These are phyloP conservation scores for Saturnispora saitoi DNA, from an alignment of 805 yeast species.

Conservation along the genomic window DNA sequence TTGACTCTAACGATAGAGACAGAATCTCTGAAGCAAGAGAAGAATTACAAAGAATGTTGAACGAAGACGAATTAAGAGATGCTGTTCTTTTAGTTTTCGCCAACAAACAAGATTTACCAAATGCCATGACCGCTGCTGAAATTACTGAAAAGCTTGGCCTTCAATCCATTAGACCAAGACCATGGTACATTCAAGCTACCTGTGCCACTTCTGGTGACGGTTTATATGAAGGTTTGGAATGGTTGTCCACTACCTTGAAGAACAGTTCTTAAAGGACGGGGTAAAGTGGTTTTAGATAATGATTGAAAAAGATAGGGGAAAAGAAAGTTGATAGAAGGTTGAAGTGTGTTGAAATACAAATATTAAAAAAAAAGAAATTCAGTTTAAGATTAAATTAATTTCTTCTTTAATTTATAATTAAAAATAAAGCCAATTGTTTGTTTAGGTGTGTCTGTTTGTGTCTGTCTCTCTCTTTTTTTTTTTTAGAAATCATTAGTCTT, in stretches of 20 bases:
- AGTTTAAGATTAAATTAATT: not conserved
- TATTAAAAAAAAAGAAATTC: not conserved
- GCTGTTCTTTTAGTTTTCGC: slow-evolving; percentile 94
- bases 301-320: not conserved
- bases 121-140: slow-evolving; percentile 98
- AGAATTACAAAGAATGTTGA: slow-evolving; percentile 95
- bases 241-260: slow-evolving; percentile 89
- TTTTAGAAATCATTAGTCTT: not conserved
- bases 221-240: slow-evolving; percentile 93
- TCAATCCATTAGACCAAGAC: slow-evolving; percentile 96
- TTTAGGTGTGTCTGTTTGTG: not conserved
- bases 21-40: slow-evolving; percentile 98
- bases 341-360: not conserved
- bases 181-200: slow-evolving; percentile 98
- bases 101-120: slow-evolving; percentile 97
- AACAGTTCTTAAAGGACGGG: slow-evolving; percentile 34
- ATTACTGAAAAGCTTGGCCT: slow-evolving; percentile 94
- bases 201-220: slow-evolving; percentile 99
- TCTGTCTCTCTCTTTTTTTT: not conserved
- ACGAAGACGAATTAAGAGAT: slow-evolving; percentile 96
- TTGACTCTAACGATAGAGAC: slow-evolving; percentile 95
- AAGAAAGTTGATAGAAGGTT: not conserved
- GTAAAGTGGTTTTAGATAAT: not conserved
- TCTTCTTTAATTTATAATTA: not conserved
- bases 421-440: not conserved